Evolutionary conservation across 176 grass and related monocot genomes (phyloP), one percentile per base, ranked within the genome.

Genomic region (Aegilops longissima): DNA sequence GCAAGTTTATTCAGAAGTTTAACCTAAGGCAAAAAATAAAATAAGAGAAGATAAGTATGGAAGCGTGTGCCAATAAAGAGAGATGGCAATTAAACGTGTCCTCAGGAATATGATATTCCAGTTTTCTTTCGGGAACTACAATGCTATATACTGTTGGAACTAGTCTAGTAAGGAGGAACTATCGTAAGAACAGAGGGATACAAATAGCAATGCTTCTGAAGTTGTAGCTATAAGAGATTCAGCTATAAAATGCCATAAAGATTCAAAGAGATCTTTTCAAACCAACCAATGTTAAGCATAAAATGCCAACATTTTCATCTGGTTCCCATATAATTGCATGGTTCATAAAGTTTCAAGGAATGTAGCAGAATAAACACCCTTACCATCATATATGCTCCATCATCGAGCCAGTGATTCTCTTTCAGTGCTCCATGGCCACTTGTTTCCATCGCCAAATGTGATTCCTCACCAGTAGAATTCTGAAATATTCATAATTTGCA

Each of bases 401-500:
- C 97, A 92, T 98, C 97, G 21, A 98, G 97, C 97, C 97, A 98
- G 85, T 88, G 88, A 82, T 96, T 98, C 86, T 96, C 97, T 89
- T 91, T 96, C 45, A 98, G 84, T 82, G 97, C 97, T 88, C 97
- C 97, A 94, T 98, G 97, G 18, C 97, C 93, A 87, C 96, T 98
- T 84, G 96, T 98, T 98, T 96, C 97, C 64, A 98, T 98, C 11
- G 97, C 97, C 52, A 98, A 87, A 88, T 98, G 92, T 24, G 97
- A 98, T 73, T 98, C 94, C 80, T 96, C 88, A 51, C 94, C 92
- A 87, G 88, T 80, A 86, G 97, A 93, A 91, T 96, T 98, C 97
- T 98, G 72, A 81, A 87, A 87, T 23, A 66, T 64, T 82, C 30
- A 79, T 69, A 72, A 84, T 78, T 71, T 80, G 70, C 18, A 39